These are phyloP conservation scores for Rhazya stricta DNA, from an alignment of 257 asterid genomes.

Conservation along the genomic window DNA sequence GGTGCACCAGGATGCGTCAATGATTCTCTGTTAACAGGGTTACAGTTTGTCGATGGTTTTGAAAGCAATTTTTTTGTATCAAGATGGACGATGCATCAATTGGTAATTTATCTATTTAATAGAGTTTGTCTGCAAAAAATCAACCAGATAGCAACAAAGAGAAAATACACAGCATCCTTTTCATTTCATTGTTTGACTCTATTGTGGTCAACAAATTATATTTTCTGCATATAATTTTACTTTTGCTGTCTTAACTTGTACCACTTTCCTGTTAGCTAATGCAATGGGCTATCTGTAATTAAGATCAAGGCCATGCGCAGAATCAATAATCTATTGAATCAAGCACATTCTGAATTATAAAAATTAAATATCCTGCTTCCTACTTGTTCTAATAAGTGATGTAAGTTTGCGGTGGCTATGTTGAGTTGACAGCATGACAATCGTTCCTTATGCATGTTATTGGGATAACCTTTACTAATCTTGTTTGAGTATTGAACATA, in stretches of 20 bases:
- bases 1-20: constrained; percentile 87
- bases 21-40: constrained; percentile 69
- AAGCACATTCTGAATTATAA: neutral
- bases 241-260: neutral
- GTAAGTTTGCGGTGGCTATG: neutral
- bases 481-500: constrained; percentile 4
- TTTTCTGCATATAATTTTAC: constrained; percentile 1
- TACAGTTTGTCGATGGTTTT: constrained; percentile 87
- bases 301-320: neutral
- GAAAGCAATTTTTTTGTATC: constrained; percentile 78
- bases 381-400: neutral
- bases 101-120: constrained; percentile 43
- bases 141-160: neutral
- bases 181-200: neutral
- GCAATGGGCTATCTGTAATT: neutral
- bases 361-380: neutral
- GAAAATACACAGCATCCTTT: neutral
- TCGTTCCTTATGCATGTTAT: neutral
- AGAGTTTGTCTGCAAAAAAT: neutral
- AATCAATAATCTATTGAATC: neutral
- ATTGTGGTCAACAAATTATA: neutral
- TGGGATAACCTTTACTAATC: too few relatives aligned
- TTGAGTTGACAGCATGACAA: neutral
- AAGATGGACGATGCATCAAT: constrained; percentile 91
- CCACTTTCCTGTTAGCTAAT: neutral